Base-by-base conservation (phyloP, 176 grass and related monocot genomes). In the Chloris gayana region DNA sequence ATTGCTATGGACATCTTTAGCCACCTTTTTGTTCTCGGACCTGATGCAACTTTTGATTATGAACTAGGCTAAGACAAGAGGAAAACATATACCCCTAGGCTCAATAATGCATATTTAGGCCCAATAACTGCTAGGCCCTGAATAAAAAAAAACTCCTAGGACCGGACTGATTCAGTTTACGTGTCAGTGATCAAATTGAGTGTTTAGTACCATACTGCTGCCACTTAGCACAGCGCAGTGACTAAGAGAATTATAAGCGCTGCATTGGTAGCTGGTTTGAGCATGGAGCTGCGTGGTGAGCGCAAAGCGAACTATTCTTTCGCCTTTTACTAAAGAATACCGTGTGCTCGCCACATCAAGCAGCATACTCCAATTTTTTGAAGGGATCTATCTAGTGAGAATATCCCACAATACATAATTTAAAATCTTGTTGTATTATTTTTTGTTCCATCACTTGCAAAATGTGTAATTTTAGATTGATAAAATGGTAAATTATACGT, bases 241-340 rank as follows among this genome's bases (percentile, higher is more conserved):
- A 44, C 38, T 26, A 12, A 44, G 50, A 69, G 12, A 37, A 42
- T 25, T 41, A 69, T 25, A 68, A 69, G 3, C 3, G 22, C n/a
- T 33, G 37, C 21, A 35, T 42, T 3, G 38, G 22, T 6, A 25
- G 11, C 37, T 7, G 0, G 4, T 69, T 69, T 1, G 65, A 21
- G 7, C 22, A 80, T 25, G 72, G 11, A 69, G 72, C 72, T 76
- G 72, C 26, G 72, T 84, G 62, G 72, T 76, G 62, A 69, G 82
- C 72, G 59, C 82, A 75, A 32, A 67, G 82, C 50, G 66, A 95
- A 88, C 75, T 92, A 86, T 86, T 90, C 82, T 90, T 95, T 92
- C 85, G 79, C 79, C 84, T 90, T 92, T 91, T 92, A 87, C 87
- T 87, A 91, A 91, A 85, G 77, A 87, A 95, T 92, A 92, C 78